A percentile compares a stretch with the other conserved stretches of the same genome.
phyloP scores from a whole-genome alignment of 345 rosid species.

The Moricandia arvensis region DNA sequence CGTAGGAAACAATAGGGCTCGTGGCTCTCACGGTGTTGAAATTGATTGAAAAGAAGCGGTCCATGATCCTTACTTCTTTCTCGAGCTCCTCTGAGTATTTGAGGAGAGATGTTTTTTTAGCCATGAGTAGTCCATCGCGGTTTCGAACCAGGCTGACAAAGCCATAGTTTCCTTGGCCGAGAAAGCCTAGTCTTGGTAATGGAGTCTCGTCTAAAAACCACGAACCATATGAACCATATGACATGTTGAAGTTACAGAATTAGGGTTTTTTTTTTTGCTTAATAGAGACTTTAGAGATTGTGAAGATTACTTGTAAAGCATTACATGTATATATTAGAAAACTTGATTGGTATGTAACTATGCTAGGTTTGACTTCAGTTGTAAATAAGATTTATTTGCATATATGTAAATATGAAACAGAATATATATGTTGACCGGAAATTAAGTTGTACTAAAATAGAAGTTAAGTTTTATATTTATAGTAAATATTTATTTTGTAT shows the following conservation, averaged over 20 bases:
- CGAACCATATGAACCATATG: background rate
- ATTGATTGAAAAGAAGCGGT: too few relatives aligned
- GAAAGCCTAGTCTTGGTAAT: conserved; percentile 24
- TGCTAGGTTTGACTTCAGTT: background rate
- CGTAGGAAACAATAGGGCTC: background rate
- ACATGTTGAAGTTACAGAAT: background rate
- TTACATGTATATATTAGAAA: background rate
- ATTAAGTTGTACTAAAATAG: background rate
- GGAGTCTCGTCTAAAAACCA: conserved; percentile 10
- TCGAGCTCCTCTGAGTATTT: conserved; percentile 18
- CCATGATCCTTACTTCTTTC: too few relatives aligned
- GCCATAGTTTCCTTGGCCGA: conserved; percentile 23
- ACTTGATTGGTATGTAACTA: background rate
- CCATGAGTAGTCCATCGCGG: conserved; percentile 23
- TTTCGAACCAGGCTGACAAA: conserved; percentile 15
- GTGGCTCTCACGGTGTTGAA: conserved; percentile 15
- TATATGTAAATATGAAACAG: background rate
- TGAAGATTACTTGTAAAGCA: background rate
- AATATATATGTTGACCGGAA: background rate
- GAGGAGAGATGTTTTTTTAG: conserved; percentile 11
- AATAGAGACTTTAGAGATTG: background rate
- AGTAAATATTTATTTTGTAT: too few relatives aligned
- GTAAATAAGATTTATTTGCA: background rate
- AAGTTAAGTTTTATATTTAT: too few relatives aligned
- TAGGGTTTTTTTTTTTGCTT: background rate